Conservation (phyloP, 768 basidiomycete species). For the Leucosporidium scottii region DNA sequence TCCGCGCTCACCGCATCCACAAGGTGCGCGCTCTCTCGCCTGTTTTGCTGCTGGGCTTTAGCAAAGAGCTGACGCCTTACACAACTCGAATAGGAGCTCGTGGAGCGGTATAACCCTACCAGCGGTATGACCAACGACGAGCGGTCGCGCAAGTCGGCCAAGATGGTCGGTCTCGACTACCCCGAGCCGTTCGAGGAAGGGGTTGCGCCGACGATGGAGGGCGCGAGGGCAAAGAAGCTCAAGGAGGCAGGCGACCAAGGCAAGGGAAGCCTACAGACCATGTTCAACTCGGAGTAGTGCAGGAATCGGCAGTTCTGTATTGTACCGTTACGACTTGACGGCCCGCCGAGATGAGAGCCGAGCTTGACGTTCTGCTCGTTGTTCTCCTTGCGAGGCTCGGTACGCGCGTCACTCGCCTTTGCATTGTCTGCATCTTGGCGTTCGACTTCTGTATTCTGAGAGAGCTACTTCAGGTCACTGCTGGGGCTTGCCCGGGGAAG, state of each 20-base stretch:
- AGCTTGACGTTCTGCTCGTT: no score
- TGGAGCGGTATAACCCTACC: conserved; percentile 33
- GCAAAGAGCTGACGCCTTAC: background rate
- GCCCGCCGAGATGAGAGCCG: no score
- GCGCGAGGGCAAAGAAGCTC: background rate
- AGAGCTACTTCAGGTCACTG: no score
- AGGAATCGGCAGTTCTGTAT: no score
- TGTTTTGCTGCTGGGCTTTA: background rate
- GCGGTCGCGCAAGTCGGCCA: conserved; percentile 23
- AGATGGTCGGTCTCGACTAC: conserved; percentile 23
- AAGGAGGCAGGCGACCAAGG: background rate
- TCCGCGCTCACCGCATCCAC: conserved; percentile 26
- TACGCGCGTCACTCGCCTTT: no score
- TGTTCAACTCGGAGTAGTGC: background rate
- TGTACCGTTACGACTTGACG: no score
- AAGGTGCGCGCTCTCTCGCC: conserved; percentile 18
- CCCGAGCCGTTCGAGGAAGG: conserved; percentile 20
- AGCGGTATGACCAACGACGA: conserved; percentile 27
- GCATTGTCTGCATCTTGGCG: no score
- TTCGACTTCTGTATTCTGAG: no score
- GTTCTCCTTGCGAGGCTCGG: no score
- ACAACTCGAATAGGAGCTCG: conserved; percentile 12
- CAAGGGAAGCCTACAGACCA: conserved; percentile 27
- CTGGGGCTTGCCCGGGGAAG: no score
- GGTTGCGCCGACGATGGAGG: conserved; percentile 18